A percentile compares a stretch with the other conserved stretches of the same genome.
Evolutionary conservation across 2,329 filamentous ascomycete species (phyloP).

Genomic region (Neofusicoccum sp.): DNA sequence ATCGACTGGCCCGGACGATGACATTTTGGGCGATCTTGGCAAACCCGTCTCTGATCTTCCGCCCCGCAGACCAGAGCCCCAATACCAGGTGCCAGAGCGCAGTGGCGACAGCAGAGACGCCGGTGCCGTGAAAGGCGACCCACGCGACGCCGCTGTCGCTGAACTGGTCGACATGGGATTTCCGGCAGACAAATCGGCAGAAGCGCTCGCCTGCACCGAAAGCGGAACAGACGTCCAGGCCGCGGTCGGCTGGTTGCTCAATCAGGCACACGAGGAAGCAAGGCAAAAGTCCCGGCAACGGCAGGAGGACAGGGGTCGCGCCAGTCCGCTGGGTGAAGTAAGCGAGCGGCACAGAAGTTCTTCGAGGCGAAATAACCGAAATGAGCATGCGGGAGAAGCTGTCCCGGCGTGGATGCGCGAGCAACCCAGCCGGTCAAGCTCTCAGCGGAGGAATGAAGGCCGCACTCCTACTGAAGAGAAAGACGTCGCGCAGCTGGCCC

Average conservation of each 20-base stretch:
- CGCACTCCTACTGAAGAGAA: constrained; percentile 60
- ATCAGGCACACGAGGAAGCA: constrained; percentile 83
- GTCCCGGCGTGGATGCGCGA: constrained; percentile 64
- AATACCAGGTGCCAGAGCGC: not conserved
- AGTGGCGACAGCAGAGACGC: not conserved
- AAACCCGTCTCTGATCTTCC: constrained; percentile 57
- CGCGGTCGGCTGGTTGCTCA: constrained; percentile 84
- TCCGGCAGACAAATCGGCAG: constrained; percentile 74
- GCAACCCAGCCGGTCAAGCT: constrained; percentile 51
- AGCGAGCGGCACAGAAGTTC: constrained; percentile 25
- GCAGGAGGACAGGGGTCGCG: constrained; percentile 28
- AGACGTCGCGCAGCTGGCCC: constrained; percentile 77
- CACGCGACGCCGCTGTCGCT: constrained; percentile 75
- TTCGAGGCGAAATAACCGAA: constrained; percentile 24
- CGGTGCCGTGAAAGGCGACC: constrained; percentile 36
- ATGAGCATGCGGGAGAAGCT: constrained; percentile 16
- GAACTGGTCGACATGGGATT: constrained; percentile 97
- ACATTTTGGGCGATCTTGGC: constrained; percentile 61
- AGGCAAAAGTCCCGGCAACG: constrained; percentile 62
- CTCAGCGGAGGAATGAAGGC: constrained; percentile 51
- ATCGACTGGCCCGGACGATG: constrained; percentile 44
- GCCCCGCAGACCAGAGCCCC: constrained; percentile 29
- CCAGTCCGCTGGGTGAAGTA: constrained; percentile 23
- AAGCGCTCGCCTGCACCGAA: constrained; percentile 77
- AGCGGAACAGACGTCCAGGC: constrained; percentile 78